phyloP scores from a whole-genome alignment of 2,329 filamentous ascomycete species.

The Plenodomus tracheiphilus region DNA sequence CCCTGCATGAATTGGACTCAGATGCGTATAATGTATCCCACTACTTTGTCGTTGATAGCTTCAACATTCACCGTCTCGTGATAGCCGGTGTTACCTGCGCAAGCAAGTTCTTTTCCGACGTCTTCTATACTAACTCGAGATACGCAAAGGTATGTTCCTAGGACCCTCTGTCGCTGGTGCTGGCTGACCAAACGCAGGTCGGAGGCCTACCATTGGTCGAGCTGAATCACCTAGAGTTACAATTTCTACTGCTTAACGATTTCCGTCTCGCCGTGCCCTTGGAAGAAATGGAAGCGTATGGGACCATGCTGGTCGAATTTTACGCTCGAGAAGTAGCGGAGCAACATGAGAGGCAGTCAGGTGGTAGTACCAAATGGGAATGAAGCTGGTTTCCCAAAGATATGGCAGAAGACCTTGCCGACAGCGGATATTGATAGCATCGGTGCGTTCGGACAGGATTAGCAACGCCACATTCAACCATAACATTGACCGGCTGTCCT shows the following conservation, averaged over 20 bases:
- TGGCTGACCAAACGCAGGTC: constrained; percentile 63
- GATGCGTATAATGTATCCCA: constrained; percentile 62
- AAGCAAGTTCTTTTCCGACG: constrained; percentile 98
- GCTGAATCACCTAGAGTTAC: constrained; percentile 92
- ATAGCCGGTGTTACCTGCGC: constrained; percentile 97
- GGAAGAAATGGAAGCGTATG: constrained; percentile 95
- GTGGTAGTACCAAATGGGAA: constrained; percentile 12
- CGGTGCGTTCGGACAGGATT: neutral
- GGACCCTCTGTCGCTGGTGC: neutral
- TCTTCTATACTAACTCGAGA: constrained; percentile 98
- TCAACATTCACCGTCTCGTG: constrained; percentile 95
- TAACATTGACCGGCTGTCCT: no score
- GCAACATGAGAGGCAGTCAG: constrained; percentile 51
- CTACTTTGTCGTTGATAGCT: constrained; percentile 96
- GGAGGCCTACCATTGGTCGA: constrained; percentile 89
- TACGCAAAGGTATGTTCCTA: constrained; percentile 83
- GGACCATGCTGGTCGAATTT: constrained; percentile 97
- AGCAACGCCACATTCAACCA: neutral
- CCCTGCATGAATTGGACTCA: constrained; percentile 45
- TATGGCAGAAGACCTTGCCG: neutral
- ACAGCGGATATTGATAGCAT: constrained; percentile 4
- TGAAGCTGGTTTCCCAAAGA: neutral
- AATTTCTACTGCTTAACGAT: constrained; percentile 94
- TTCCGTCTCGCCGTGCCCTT: constrained; percentile 91
- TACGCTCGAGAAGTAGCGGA: constrained; percentile 88